These are phyloP conservation scores for Torulaspora franciscae DNA, from an alignment of 805 yeast species.

Conservation along the genomic window DNA sequence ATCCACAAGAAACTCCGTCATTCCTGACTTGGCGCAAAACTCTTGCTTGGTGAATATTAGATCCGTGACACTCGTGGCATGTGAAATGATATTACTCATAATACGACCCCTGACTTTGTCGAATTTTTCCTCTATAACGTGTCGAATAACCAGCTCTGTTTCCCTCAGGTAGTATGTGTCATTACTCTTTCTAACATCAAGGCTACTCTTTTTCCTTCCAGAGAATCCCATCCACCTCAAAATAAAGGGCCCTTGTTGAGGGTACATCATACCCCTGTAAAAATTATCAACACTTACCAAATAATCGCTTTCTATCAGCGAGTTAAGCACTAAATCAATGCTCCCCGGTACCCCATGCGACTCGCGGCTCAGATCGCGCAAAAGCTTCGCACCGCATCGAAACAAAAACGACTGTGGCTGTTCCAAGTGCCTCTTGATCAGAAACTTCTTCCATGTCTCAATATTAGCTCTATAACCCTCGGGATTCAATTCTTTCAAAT, in stretches of 20 bases:
- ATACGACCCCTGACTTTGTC: slow-evolving; percentile 11
- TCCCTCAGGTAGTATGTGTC: slow-evolving; percentile 20
- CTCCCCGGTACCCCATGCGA: slow-evolving; percentile 37
- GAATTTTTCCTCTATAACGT: slow-evolving; percentile 14
- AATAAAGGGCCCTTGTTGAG: slow-evolving; percentile 2
- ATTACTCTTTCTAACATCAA: slow-evolving; percentile 17
- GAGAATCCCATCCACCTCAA: slow-evolving; percentile 19
- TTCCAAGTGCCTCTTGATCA: slow-evolving; percentile 15
- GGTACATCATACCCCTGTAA: slow-evolving; percentile 12
- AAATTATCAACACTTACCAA: slow-evolving; percentile 30
- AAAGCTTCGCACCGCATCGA: slow-evolving; percentile 27
- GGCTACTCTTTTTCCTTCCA: slow-evolving; percentile 1
- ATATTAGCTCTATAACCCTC: slow-evolving; percentile 42
- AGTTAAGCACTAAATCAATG: slow-evolving; percentile 36
- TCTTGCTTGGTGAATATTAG: slow-evolving; percentile 19
- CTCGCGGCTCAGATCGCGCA: slow-evolving; percentile 27
- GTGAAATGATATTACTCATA: slow-evolving; percentile 14
- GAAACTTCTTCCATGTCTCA: slow-evolving; percentile 36
- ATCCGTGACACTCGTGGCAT: slow-evolving; percentile 23
- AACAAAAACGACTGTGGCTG: slow-evolving; percentile 18
- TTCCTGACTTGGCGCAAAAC: slow-evolving; percentile 16
- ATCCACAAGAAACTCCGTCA: slow-evolving; percentile 5
- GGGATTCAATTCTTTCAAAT: slow-evolving; percentile 36
- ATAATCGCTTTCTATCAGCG: slow-evolving; percentile 28
- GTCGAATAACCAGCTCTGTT: slow-evolving; percentile 14